Conservation (phyloP, 2,329 filamentous ascomycete genomes). For the Fusarium sp. region DNA sequence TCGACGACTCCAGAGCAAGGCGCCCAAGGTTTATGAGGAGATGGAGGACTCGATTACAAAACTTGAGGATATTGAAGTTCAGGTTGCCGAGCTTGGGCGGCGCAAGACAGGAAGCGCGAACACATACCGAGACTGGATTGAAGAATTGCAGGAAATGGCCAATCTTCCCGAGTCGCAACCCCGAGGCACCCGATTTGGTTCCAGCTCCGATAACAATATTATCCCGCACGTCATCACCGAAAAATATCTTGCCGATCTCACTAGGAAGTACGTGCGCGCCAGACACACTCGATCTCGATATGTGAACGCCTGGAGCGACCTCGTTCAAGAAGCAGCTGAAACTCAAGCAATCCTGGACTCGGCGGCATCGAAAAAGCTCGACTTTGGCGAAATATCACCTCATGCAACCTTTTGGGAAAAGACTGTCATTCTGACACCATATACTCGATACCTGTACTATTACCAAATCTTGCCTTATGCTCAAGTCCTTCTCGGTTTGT, state of each 20-base stretch:
- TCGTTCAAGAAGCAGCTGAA: slow-evolving; percentile 79
- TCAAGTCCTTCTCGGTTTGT: slow-evolving; percentile 72
- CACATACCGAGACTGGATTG: slow-evolving; percentile 93
- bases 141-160: slow-evolving; percentile 86
- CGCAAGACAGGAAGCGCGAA: slow-evolving; percentile 82
- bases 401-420: slow-evolving; percentile 67
- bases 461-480: slow-evolving; percentile 78
- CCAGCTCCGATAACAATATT: slow-evolving; percentile 59
- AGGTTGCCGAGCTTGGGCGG: slow-evolving; percentile 81
- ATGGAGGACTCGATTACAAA: slow-evolving; percentile 85
- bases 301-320: slow-evolving; percentile 83
- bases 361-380: slow-evolving; percentile 81
- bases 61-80: slow-evolving; percentile 83
- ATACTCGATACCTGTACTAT: slow-evolving; percentile 83
- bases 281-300: slow-evolving; percentile 87
- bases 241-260: slow-evolving; percentile 91
- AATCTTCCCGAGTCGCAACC: slow-evolving; percentile 73
- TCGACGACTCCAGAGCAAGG: slow-evolving; percentile 79
- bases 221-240: slow-evolving; percentile 90
- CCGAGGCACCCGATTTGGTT: slow-evolving; percentile 55
- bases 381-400: slow-evolving; percentile 73
- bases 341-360: slow-evolving; percentile 88
- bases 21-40: slow-evolving; percentile 86
- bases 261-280: slow-evolving; percentile 82
- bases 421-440: slow-evolving; percentile 77